Evolutionary conservation across 805 yeast species (phyloP).

Genomic region (Teunomyces panamensis): DNA sequence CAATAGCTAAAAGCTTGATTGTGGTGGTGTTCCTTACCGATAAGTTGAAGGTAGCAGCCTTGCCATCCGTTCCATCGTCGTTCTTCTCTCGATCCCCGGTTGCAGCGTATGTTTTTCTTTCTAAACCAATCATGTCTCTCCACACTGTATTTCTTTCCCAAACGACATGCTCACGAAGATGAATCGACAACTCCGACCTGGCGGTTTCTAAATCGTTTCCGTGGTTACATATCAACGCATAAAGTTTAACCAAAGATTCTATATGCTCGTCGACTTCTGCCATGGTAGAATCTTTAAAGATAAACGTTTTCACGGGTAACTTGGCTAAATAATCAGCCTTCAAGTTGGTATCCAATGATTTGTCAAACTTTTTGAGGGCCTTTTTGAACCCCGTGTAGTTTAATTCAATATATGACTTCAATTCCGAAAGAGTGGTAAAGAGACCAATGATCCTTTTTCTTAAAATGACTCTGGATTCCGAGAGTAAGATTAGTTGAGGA

Average conservation of each 20-base stretch:
- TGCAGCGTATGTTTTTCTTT: constrained; percentile 36
- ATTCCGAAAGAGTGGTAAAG: constrained; percentile 45
- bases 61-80: constrained; percentile 7
- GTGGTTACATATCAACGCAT: constrained; percentile 40
- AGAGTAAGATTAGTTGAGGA: constrained; percentile 33
- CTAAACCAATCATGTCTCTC: constrained; percentile 55
- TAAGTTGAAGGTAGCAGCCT: constrained; percentile 16
- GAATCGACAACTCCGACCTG: constrained; percentile 54
- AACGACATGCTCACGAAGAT: constrained; percentile 52
- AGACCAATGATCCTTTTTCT: constrained; percentile 45
- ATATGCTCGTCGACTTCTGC: constrained; percentile 30
- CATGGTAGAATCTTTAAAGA: constrained; percentile 36
- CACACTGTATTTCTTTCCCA: constrained; percentile 57
- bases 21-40: constrained; percentile 33
- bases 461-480: constrained; percentile 49
- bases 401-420: constrained; percentile 50
- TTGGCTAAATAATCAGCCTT: constrained; percentile 43
- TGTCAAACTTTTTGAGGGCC: constrained; percentile 53
- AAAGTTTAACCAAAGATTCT: constrained; percentile 28
- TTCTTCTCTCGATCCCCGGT: constrained; percentile 8
- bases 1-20: constrained; percentile 47
- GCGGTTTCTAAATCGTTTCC: constrained; percentile 39
- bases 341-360: constrained; percentile 43
- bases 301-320: constrained; percentile 42
- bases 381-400: constrained; percentile 53